These are phyloP conservation scores for Solanum tarapatanum DNA, from an alignment of 257 asterid species.

Conservation along the genomic window DNA sequence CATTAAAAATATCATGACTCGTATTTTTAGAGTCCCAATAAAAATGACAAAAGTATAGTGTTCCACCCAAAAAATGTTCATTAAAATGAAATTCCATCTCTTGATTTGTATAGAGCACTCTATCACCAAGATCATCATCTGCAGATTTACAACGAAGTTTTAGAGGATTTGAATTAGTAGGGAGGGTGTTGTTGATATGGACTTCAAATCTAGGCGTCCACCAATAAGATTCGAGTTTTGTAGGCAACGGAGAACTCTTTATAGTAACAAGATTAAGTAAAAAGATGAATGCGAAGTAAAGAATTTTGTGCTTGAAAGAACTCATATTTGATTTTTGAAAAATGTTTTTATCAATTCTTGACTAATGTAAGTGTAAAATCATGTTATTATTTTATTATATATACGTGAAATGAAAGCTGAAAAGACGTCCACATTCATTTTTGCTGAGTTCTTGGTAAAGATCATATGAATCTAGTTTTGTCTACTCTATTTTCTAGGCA, in stretches of 20 bases:
- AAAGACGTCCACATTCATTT: not conserved
- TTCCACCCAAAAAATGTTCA: not conserved
- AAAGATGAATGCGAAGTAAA: not conserved
- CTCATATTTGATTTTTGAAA: not conserved
- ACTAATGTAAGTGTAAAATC: not conserved
- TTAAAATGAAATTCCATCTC: not conserved
- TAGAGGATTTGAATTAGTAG: not conserved
- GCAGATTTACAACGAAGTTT: not conserved
- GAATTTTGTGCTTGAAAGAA: not conserved
- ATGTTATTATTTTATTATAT: not conserved
- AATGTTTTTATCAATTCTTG: not conserved
- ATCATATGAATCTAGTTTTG: not conserved
- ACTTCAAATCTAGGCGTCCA: not conserved
- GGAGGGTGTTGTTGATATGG: not conserved
- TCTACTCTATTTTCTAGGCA: not conserved
- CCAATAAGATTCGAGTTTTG: not conserved
- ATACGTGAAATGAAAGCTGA: not conserved
- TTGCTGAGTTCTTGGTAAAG: not conserved
- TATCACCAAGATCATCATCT: not conserved
- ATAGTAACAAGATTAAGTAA: not conserved
- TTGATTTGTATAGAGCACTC: not conserved
- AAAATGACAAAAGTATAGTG: not conserved
- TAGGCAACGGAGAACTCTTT: not conserved
- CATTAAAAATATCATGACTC: not conserved
- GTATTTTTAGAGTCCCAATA: not conserved